Evolutionary conservation across 441 rosid genomes (phyloP).

Genomic region (Aquilaria agallochum): DNA sequence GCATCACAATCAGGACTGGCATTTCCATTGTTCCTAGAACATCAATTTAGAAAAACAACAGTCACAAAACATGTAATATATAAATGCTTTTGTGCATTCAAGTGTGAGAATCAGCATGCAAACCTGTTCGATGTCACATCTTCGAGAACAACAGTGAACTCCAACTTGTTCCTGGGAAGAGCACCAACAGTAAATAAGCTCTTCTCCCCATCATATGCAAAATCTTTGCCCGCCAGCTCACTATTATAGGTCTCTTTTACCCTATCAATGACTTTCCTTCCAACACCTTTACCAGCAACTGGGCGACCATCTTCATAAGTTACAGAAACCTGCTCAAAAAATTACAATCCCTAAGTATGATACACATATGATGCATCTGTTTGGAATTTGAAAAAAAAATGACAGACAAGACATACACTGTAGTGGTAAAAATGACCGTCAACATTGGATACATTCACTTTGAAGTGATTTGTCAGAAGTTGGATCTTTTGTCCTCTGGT

Average conservation of each 20-base stretch:
- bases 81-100: background rate
- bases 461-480: constrained; percentile 51
- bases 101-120: background rate
- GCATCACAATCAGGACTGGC: constrained; percentile 22
- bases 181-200: constrained; percentile 44
- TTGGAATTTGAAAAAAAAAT: background rate
- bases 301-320: constrained; percentile 53
- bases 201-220: constrained; percentile 68
- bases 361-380: background rate
- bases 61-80: constrained; percentile 7
- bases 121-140: constrained; percentile 43
- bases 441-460: constrained; percentile 30
- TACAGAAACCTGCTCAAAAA: constrained; percentile 39
- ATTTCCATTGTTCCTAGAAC: constrained; percentile 22
- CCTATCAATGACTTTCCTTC: constrained; percentile 43
- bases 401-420: constrained; percentile 29
- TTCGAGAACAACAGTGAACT: constrained; percentile 49
- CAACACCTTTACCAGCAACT: constrained; percentile 46
- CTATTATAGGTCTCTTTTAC: constrained; percentile 44
- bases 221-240: constrained; percentile 37
- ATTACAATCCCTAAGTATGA: constrained; percentile 1
- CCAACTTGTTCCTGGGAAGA: constrained; percentile 43
- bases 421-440: constrained; percentile 47
- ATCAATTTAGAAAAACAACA: background rate
- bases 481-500: constrained; percentile 35